Evolutionary conservation across 2,329 filamentous ascomycete species (phyloP).

Genomic region (Orbilia ellipsospora): DNA sequence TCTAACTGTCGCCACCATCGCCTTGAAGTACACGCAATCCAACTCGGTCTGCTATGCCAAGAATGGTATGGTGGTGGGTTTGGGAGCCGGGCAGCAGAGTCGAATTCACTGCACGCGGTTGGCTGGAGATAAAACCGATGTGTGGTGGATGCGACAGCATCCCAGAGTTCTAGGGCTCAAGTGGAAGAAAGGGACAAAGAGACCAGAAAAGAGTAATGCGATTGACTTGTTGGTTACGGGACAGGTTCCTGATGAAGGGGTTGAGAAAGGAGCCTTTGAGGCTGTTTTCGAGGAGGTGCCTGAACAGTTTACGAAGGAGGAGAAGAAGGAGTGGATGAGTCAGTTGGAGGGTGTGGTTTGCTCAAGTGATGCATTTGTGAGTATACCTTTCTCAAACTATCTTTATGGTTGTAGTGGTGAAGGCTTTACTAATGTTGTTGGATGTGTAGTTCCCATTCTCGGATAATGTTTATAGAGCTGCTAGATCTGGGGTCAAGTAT

Average conservation of each 20-base stretch:
- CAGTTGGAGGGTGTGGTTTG: slow-evolving; percentile 85
- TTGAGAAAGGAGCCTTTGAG: slow-evolving; percentile 88
- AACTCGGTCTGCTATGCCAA: slow-evolving; percentile 98
- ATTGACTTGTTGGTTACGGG: slow-evolving; percentile 95
- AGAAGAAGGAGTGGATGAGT: slow-evolving; percentile 85
- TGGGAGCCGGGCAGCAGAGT: slow-evolving; percentile 96
- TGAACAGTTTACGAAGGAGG: slow-evolving; percentile 80
- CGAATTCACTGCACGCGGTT: slow-evolving; percentile 98
- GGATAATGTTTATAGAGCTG: slow-evolving; percentile 94
- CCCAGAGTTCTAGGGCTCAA: slow-evolving; percentile 85
- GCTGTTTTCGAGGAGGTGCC: slow-evolving; percentile 90
- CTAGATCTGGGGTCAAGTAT: slow-evolving; percentile 91
- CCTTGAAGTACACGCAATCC: slow-evolving; percentile 97
- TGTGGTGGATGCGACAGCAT: slow-evolving; percentile 99
- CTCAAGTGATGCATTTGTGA: slow-evolving; percentile 93
- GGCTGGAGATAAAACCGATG: slow-evolving; percentile 97
- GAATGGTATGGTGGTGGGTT: slow-evolving; percentile 91
- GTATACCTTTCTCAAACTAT: slow-evolving; percentile 61
- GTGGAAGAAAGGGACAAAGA: slow-evolving; percentile 98
- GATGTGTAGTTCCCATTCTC: slow-evolving; percentile 86
- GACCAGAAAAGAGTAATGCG: slow-evolving; percentile 96
- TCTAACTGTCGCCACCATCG: slow-evolving; percentile 93
- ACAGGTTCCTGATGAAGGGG: slow-evolving; percentile 74
- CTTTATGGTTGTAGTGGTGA: no score
- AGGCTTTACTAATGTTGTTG: slow-evolving; percentile 5